Evolutionary conservation across 169 alveolate genomes (phyloP).

Genomic region (Fabrea salina): DNA sequence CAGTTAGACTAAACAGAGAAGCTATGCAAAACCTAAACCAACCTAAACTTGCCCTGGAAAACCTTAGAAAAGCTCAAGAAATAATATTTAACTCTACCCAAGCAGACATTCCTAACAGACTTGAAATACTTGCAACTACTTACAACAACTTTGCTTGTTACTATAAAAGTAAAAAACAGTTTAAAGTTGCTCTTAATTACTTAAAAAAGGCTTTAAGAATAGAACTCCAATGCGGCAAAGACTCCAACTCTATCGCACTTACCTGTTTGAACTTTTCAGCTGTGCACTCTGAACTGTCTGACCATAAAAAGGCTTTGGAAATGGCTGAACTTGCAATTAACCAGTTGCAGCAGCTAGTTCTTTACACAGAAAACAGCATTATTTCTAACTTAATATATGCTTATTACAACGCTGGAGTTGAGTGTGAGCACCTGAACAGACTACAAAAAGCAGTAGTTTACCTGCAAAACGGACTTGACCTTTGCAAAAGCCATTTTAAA

Average conservation of each 20-base stretch:
- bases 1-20: too few species aligned
- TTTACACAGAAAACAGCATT: slow-evolving; percentile 27
- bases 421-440: slow-evolving; percentile 64
- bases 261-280: slow-evolving; percentile 82
- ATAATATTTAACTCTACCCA: too few species aligned
- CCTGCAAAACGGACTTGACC: too few species aligned
- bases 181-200: slow-evolving; percentile 54
- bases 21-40: too few species aligned
- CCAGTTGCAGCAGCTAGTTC: not conserved
- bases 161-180: slow-evolving; percentile 57
- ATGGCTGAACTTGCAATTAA: slow-evolving; percentile 46
- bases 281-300: slow-evolving; percentile 62
- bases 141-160: slow-evolving; percentile 68
- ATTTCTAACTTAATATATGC: slow-evolving; percentile 66
- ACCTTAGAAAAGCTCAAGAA: too few species aligned
- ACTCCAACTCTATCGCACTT: slow-evolving; percentile 64
- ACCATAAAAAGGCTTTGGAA: slow-evolving; percentile 72
- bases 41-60: too few species aligned
- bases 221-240: slow-evolving; percentile 39
- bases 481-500: too few species aligned
- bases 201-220: slow-evolving; percentile 58
- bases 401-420: slow-evolving; percentile 71
- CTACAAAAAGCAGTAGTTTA: too few species aligned
- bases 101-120: too few species aligned
- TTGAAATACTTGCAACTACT: slow-evolving; percentile 50